Base-by-base conservation (phyloP, 345 rosid genomes). In the Arabis alpina region DNA sequence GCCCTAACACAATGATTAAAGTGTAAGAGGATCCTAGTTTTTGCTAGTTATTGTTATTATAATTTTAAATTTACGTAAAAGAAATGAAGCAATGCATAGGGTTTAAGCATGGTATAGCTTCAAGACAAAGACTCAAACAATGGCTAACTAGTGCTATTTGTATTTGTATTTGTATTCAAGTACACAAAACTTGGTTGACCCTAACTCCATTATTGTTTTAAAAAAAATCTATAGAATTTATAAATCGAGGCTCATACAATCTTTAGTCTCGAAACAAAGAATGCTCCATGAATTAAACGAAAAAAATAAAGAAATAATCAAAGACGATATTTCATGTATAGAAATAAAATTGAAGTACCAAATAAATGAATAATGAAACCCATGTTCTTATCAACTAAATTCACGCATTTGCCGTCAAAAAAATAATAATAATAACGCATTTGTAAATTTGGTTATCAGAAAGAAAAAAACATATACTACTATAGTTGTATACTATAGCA, bases 71-170 rank as follows among this genome's bases (percentile, higher is more conserved):
- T 39, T 51, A 14, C 67, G 45, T 61, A 41, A 41, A n/a, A 44
- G 43, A 43, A 62, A 14, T 14, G 68, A 43, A 71, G 40, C 54
- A 42, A 13, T 70, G 61, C 24, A 8, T 41, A 60, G 0, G 59
- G 51, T 14, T 53, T 61, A 42, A 61, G 61, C 68, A 70, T 19
- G 36, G 36, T 41, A 61, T 32, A 32, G 61, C 75, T 71, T 52
- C 13, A n/a, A 71, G 62, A 42, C 45, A 32, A 71, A 71, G 62
- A 32, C 51, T 43, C 19, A 25, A 32, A 53, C 43, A 42, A 41
- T 69, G 32, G 48, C 4, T 56, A 48, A 27, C 7, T 37, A 58
- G 58, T 58, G 37, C 8, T 34, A 34, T 6, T 2, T 34, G 8
- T 58, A 32, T 6, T 2, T 34, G 8, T 58, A 32, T 48, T 37